Percentiles rank a stretch among this genome's conserved stretches.
These are phyloP conservation scores for Scalesia atractyloides DNA, from an alignment of 129 eudicot genomes.

Conservation along the genomic window DNA sequence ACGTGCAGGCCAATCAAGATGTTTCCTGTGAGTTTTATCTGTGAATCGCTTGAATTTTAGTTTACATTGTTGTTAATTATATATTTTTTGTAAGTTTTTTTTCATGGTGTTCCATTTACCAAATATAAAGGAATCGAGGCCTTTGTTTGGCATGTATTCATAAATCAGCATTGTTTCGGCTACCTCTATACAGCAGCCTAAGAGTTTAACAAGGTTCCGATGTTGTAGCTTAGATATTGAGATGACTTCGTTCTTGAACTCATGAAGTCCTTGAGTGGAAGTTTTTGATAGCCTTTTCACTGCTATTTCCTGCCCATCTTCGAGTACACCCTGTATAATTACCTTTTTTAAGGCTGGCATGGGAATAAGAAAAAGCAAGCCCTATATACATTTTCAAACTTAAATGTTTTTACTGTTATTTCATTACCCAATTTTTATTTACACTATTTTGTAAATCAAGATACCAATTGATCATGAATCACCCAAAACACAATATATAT, in stretches of 20 bases:
- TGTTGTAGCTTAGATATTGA: conserved; percentile 51
- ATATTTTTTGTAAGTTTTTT: too few species aligned
- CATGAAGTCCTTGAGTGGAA: conserved; percentile 53
- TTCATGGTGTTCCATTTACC: conserved; percentile 21
- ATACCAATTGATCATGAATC: neutral
- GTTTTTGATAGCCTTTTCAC: conserved; percentile 48
- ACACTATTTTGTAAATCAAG: neutral
- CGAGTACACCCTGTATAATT: conserved; percentile 30
- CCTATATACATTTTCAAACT: neutral
- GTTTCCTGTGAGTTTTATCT: too few species aligned
- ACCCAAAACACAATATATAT: neutral
- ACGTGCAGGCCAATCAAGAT: too few species aligned
- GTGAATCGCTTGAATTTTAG: too few species aligned
- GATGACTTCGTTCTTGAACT: conserved; percentile 58
- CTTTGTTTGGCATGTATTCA: conserved; percentile 58
- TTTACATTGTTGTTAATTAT: too few species aligned
- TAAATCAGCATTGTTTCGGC: conserved; percentile 47
- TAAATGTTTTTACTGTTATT: neutral
- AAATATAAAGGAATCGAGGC: conserved; percentile 53
- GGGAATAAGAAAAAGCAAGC: too few species aligned
- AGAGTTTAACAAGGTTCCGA: conserved; percentile 51
- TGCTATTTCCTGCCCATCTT: conserved; percentile 42
- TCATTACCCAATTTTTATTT: neutral
- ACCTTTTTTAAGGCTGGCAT: neutral
- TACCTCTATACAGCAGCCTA: conserved; percentile 49